phyloP scores from a whole-genome alignment of 495 filamentous ascomycete genomes.

The Xanthoparmelia taractica region DNA sequence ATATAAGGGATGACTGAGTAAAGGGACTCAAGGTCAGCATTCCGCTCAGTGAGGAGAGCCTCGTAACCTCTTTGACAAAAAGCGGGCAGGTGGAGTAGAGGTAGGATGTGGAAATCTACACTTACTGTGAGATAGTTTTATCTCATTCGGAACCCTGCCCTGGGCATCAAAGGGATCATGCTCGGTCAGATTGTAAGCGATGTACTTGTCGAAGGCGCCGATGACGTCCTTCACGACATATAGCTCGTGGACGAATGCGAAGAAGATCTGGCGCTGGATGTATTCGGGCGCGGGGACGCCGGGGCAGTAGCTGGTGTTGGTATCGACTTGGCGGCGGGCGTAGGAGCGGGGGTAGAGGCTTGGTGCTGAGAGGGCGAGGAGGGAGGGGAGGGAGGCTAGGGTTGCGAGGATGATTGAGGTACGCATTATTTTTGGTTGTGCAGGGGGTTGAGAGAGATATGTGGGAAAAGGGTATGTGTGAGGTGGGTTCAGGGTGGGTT shows the following conservation, averaged over 20 bases:
- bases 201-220: constrained; percentile 15
- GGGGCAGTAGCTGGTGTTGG: constrained; percentile 13
- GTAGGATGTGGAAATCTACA: background rate
- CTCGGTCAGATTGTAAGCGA: constrained; percentile 16
- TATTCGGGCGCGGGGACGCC: constrained; percentile 6
- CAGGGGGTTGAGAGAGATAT: too few relatives aligned
- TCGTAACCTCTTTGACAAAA: too few relatives aligned
- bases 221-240: constrained; percentile 15
- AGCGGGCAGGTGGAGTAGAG: background rate
- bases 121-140: constrained; percentile 5
- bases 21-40: background rate
- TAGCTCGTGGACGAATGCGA: constrained; percentile 12
- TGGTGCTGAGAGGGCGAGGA: background rate
- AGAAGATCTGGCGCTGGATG: constrained; percentile 17
- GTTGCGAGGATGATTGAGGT: background rate
- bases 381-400: background rate
- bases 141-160: constrained; percentile 12
- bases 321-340: background rate
- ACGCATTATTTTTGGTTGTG: background rate
- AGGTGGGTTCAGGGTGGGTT: too few relatives aligned
- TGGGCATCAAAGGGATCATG: constrained; percentile 21
- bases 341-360: background rate
- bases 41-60: background rate
- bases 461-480: too few relatives aligned
- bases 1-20: constrained; percentile 11